Base-by-base conservation (phyloP, 2,329 filamentous ascomycete species). In the Dothistroma pini region DNA sequence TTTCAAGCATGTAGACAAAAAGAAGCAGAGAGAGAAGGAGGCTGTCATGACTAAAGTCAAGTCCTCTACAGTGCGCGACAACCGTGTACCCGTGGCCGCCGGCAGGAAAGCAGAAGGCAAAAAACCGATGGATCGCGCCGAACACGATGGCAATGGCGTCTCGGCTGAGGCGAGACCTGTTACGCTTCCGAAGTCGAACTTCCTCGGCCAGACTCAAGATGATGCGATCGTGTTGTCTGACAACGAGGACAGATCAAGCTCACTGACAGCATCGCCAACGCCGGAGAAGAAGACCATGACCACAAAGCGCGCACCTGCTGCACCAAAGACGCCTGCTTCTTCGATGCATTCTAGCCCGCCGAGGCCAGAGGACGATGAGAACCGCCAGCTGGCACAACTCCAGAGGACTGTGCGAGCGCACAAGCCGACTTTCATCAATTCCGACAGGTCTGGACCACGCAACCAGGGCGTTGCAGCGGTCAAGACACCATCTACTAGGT, bases 381-480 rank as follows among this genome's bases (percentile, higher is more conserved):
- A 14, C 16, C 14, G 14, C 8, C 14, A 44, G 41, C 3, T 44
- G 41, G 41, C 41, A n/a, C 14, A 44, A 9, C 41, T 44, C 5
- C 21, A 35, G 7, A 53, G 47, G 35, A 58, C 58, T 29, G 50
- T 50, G 31, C 57, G 59, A 19, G 56, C 63, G 11, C 65, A 63
- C 9, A 72, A 72, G 38, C 55, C 68, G 16, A 66, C 65, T 2
- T 64, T 73, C 58, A 68, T 74, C 25, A 60, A 53, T 21, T 74
- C 72, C 25, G 63, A 63, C 44, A 64, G 64, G n/a, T 48, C 57
- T 9, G 72, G 72, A 9, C 72, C 71, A 7, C 69, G 63, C 3
- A 75, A 75, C 53, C 72, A 74, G 59, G 72, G 72, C 21, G 25
- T 41, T 16, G 47, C 47, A 21, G 19, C 22, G 35, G 54, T 49